phyloP scores from a whole-genome alignment of 1,139 yeast species.

The Yamadazyma sp. region DNA sequence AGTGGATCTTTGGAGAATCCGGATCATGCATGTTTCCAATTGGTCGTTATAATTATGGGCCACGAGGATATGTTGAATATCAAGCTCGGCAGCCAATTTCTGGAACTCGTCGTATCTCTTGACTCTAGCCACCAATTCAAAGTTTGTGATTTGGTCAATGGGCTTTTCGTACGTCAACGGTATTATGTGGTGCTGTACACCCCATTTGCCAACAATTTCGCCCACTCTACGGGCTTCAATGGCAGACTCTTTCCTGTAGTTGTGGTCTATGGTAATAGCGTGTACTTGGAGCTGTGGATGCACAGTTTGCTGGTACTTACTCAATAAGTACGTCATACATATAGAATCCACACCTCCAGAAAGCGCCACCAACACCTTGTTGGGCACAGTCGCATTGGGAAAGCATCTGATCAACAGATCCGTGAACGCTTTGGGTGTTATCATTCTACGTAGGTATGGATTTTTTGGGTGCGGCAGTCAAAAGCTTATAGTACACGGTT shows the following conservation, averaged over 20 bases:
- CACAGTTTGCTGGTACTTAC: slow-evolving; percentile 25
- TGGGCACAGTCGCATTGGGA: slow-evolving; percentile 13
- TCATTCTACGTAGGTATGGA: slow-evolving; percentile 5
- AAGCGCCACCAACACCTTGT: slow-evolving; percentile 44
- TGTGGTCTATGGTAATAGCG: slow-evolving; percentile 63
- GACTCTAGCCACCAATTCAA: slow-evolving; percentile 59
- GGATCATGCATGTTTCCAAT: slow-evolving; percentile 62
- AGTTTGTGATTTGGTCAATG: slow-evolving; percentile 30
- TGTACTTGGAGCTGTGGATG: slow-evolving; percentile 31
- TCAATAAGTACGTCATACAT: slow-evolving; percentile 54
- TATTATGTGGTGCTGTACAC: slow-evolving; percentile 38
- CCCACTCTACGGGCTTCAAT: slow-evolving; percentile 50
- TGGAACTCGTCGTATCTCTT: slow-evolving; percentile 49
- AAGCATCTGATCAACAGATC: slow-evolving; percentile 16
- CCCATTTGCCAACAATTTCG: slow-evolving; percentile 32
- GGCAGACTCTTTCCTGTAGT: slow-evolving; percentile 45
- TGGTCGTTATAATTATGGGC: slow-evolving; percentile 78
- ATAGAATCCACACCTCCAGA: slow-evolving; percentile 87
- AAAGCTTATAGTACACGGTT: too few relatives aligned
- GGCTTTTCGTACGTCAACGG: slow-evolving; percentile 31
- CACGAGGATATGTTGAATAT: slow-evolving; percentile 39
- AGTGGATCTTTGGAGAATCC: slow-evolving; percentile 56
- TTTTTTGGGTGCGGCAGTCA: too few relatives aligned
- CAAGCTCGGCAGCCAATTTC: slow-evolving; percentile 30
- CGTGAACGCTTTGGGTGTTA: slow-evolving; percentile 10